Evolutionary conservation across 352 stramenopile species (phyloP), one percentile per base, ranked within the genome.

Genomic region (Globisporangium rhizosaccharum): DNA sequence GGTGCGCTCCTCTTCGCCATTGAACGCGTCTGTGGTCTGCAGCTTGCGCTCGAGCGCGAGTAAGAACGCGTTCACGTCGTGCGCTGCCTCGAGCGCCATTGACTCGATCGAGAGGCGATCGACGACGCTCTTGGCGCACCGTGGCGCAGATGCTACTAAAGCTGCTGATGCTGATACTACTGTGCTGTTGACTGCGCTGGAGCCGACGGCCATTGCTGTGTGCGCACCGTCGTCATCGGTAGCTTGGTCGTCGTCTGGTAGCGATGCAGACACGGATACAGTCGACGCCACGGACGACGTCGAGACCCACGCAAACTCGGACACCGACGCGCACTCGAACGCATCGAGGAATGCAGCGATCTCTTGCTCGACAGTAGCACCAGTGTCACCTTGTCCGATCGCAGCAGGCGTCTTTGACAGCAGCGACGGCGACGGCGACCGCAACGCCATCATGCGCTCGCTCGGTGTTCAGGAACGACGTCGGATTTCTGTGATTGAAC

Each of bases 1-100:
- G 42, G 68, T 72, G 28, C 70, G 72, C 46, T 79, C 72, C 15
- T 70, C 63, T 52, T 79, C 72, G 42, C 60, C 57, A 1, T 51
- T 62, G 59, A 79, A 71, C 3, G 37, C 11, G 8, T 71, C 56
- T 2, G 63, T 53, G 17, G 51, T 30, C 7, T 55, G 58, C 23
- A 81, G 59, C 36, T 59, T 66, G 15, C 51, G 54, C 57, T 72
- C 64, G 10, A 79, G 42, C 39, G 59, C 57, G 25, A 63, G 30
- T 18, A 79, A 41, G 14, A 68, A 55, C 48, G 62, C 53, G n/a
- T 58, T 51, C 36, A 63, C 65, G 18, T 76, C 58, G 41, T 26
- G 11, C 49, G 50, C 49, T 41, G 20, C 49, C 12, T 55, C 25
- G 6, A 62, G 49, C 39, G 52, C 41, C 48, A 62, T 62, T 26